Base-by-base conservation (phyloP, 192 early-diverging fungal species). In the Rhizoclosmatium sp. region DNA sequence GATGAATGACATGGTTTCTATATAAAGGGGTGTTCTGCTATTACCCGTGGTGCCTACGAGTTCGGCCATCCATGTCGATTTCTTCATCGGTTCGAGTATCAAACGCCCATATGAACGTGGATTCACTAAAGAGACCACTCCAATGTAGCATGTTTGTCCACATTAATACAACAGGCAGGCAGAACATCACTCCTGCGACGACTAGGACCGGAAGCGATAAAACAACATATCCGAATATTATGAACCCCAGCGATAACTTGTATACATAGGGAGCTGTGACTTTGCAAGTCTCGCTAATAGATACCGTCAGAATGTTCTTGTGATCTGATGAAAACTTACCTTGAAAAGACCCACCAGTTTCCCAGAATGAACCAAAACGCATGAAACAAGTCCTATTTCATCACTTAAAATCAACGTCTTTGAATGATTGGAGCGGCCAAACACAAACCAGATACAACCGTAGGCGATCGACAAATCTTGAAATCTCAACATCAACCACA, bases 181-280 rank as follows among this genome's bases (percentile, higher is more conserved):
- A 92, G 45, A 93, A 79, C 21, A 92, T 83, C 5, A 91, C 82
- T 4, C 89, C 84, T 9, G 88, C 48, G 65, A 91, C 87, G 4
- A 92, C 54, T 7, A 92, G 45, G 48, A 91, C 68, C 0, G 92
- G 92, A 9, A 93, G 79, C 5, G 86, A 71, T 48, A 94, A 82
- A 47, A 93, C 87, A 47, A 92, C 65, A 47, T 93, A 94, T 4
- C 93, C 92, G 16, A 92, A 61, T 3, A 91, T 68, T 56, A 94
- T 85, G 85, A 91, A 91, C 59, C 88, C 81, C 16, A 93, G 77
- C 9, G 89, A 85, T 1, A 86, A 76, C 45, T 90, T 89, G 74
- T 90, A 92, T 4, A 93, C 81, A 49, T 76, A 74, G 2, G 90
- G 90, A 48, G 93, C 90, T 49, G 75, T 80, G 0, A 58, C 2